Evolutionary conservation across 768 basidiomycete species (phyloP).

Genomic region (Trametes meyenii): DNA sequence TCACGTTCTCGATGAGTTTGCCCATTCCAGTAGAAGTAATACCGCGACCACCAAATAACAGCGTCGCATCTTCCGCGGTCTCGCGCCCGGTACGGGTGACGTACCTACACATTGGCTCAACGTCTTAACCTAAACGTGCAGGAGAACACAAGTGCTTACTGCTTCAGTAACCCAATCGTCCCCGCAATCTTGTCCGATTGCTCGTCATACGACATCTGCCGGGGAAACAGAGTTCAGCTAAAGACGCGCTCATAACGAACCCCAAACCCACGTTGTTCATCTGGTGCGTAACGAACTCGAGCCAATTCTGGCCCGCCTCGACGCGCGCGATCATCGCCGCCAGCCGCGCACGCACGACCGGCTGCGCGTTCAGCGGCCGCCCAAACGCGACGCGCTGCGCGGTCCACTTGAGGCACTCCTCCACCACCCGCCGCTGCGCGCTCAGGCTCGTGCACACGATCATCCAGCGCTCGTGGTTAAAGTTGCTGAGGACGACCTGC

Average conservation of each 20-base stretch:
- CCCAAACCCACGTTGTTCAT: slow-evolving; percentile 76
- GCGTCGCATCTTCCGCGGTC: slow-evolving; percentile 73
- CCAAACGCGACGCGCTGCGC: slow-evolving; percentile 90
- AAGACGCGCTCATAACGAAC: neutral
- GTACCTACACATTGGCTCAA: slow-evolving; percentile 54
- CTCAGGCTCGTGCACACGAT: slow-evolving; percentile 70
- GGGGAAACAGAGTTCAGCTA: slow-evolving; percentile 11
- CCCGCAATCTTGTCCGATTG: slow-evolving; percentile 88
- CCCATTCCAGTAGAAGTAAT: slow-evolving; percentile 90
- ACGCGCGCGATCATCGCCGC: slow-evolving; percentile 89
- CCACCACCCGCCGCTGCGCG: slow-evolving; percentile 79
- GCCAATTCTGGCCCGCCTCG: slow-evolving; percentile 85
- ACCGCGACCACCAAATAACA: slow-evolving; percentile 89
- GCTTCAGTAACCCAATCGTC: slow-evolving; percentile 85
- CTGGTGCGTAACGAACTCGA: slow-evolving; percentile 87
- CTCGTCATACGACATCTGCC: slow-evolving; percentile 89
- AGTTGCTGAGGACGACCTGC: slow-evolving; percentile 80
- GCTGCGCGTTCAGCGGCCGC: slow-evolving; percentile 77
- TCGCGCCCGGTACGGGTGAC: slow-evolving; percentile 69
- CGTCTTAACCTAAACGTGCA: too few species aligned
- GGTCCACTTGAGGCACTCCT: slow-evolving; percentile 94
- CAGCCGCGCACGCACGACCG: slow-evolving; percentile 88
- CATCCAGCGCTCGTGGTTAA: slow-evolving; percentile 93
- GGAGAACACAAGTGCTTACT: slow-evolving; percentile 50
- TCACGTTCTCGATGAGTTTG: slow-evolving; percentile 75